Base-by-base conservation (phyloP, 805 yeast genomes). In the Monosporozyma unispora region DNA sequence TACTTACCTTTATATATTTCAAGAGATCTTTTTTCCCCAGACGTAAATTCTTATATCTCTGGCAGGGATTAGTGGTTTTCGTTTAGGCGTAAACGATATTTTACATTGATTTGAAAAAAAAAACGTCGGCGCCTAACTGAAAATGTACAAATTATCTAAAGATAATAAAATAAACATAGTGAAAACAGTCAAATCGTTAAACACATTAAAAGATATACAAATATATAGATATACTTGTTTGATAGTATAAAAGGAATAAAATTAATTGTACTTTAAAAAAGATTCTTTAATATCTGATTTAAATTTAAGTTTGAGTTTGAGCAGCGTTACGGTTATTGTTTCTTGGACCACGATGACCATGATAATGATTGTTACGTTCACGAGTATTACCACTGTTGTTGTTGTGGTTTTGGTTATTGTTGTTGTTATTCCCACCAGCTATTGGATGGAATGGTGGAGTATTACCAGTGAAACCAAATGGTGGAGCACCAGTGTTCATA, bases 391-490 rank as follows among this genome's bases (percentile, higher is more conserved):
- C 51, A n/a, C 22, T 39, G 16, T 19, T 52, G 23, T 53, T 45
- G 29, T 54, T 52, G n/a, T 51, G 49, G 38, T 52, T 50, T 28
- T 54, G 55, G 45, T 59, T 57, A 44, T 51, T 54, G 44, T 56
- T 61, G 41, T 59, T 59, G 44, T 58, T 54, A 28, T 50, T 49
- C 23, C 56, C 54, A 31, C 50, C 47, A 22, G 53, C 54, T 56
- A 57, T 54, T 58, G 58, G 56, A 16, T 63, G 65, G 43, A 61
- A 62, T 14, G 60, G 61, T 47, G 59, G 54, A 11, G 54, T 27
- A 31, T 31, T 35, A 18, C 23, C 57, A 14, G 66, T 61, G 46
- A 62, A 63, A 5, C 64, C 66, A 50, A 55, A 63, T 11, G 58
- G 59, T 12, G 52, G 54, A 43, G 39, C 39, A 3, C 22, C 39